Evolutionary conservation across 805 yeast species (phyloP).

Genomic region (Maudiozyma pseudohumilis): DNA sequence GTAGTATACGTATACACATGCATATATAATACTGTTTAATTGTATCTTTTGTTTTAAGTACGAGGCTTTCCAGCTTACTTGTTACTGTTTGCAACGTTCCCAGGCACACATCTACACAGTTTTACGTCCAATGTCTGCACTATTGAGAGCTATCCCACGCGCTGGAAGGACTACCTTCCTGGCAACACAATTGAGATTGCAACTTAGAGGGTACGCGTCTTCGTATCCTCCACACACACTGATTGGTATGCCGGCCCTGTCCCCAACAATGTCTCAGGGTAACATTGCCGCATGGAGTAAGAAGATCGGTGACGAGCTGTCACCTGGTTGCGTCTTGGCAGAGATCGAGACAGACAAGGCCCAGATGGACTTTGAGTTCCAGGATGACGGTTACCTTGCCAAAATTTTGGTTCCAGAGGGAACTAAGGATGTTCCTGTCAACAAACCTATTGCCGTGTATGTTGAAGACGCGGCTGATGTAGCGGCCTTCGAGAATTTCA

Average conservation of each 20-base stretch:
- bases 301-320: conserved; percentile 74
- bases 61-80: too few relatives aligned
- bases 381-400: conserved; percentile 90
- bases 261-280: conserved; percentile 99
- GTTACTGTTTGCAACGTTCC: too few relatives aligned
- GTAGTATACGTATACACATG: too few relatives aligned
- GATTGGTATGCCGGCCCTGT: conserved; percentile 95
- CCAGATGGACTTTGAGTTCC: conserved; percentile 95
- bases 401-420: conserved; percentile 79
- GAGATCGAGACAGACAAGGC: conserved; percentile 98
- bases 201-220: conserved; percentile 30
- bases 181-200: conserved; percentile 13
- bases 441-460: conserved; percentile 92
- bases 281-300: conserved; percentile 85
- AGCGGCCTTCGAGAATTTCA: conserved; percentile 77
- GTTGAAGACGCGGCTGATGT: conserved; percentile 83
- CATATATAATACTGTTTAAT: too few relatives aligned
- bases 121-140: conserved; percentile 20
- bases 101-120: too few relatives aligned
- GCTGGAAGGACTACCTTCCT: conserved; percentile 13
- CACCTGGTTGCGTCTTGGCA: conserved; percentile 90
- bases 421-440: conserved; percentile 83
- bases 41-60: too few relatives aligned
- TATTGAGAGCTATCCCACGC: conserved; percentile 22
- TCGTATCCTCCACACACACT: conserved; percentile 77